Conservation (phyloP, 352 stramenopile genomes). For the Pythium phragmitis region DNA sequence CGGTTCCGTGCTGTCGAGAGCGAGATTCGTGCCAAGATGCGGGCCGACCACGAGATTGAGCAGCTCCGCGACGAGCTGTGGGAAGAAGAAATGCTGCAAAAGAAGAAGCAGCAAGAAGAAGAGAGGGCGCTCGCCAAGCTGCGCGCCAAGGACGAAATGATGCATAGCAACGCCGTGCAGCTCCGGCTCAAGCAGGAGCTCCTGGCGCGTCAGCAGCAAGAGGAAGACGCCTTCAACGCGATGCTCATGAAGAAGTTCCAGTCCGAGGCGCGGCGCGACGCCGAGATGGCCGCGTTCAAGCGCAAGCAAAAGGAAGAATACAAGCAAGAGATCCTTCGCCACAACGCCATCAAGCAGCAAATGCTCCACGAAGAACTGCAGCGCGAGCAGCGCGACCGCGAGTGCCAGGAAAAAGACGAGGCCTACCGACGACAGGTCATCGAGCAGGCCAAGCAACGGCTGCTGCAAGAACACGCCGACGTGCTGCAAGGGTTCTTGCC, state of each 20-base stretch:
- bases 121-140: constrained; percentile 64
- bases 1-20: constrained; percentile 77
- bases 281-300: constrained; percentile 59
- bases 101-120: constrained; percentile 72
- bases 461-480: constrained; percentile 84
- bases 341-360: constrained; percentile 64
- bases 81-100: constrained; percentile 88
- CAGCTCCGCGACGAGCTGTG: constrained; percentile 88
- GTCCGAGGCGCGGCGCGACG: constrained; percentile 61
- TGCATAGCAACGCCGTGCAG: constrained; percentile 79
- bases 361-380: constrained; percentile 80
- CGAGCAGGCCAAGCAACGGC: constrained; percentile 77
- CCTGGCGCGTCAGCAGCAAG: constrained; percentile 48
- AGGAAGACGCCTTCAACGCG: constrained; percentile 72
- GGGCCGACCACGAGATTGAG: constrained; percentile 88
- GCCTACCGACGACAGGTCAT: constrained; percentile 84
- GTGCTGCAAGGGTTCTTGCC: constrained; percentile 83
- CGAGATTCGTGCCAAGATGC: constrained; percentile 79
- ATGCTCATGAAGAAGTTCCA: constrained; percentile 62
- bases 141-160: constrained; percentile 81
- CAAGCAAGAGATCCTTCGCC: constrained; percentile 51
- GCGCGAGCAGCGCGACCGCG: constrained; percentile 67
- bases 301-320: constrained; percentile 68
- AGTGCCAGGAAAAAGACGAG: constrained; percentile 65
- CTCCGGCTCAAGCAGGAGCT: constrained; percentile 59